phyloP scores from a whole-genome alignment of 768 basidiomycete species.

The Pleurotus tuber-regium region DNA sequence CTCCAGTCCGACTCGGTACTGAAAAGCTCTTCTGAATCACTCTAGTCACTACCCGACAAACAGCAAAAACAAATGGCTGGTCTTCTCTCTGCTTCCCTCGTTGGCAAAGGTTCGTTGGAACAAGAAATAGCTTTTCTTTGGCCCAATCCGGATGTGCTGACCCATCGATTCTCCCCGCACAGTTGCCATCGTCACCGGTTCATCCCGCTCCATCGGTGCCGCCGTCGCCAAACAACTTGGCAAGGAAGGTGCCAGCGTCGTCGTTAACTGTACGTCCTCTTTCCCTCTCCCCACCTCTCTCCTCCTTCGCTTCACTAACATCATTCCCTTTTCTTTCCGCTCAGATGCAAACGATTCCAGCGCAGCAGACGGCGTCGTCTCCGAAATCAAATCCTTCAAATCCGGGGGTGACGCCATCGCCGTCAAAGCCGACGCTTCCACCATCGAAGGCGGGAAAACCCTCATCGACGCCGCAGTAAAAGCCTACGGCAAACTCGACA shows the following conservation, averaged over 20 bases:
- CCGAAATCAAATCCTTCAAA: constrained; percentile 39
- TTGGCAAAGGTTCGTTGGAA: constrained; percentile 5
- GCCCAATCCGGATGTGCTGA: neutral
- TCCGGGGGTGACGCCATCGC: constrained; percentile 43
- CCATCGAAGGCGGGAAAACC: constrained; percentile 40
- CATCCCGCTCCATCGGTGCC: constrained; percentile 61
- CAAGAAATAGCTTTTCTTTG: no score
- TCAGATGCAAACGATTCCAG: constrained; percentile 36
- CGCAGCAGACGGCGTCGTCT: constrained; percentile 45
- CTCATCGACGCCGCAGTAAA: constrained; percentile 48
- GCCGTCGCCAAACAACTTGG: constrained; percentile 52
- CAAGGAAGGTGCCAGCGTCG: constrained; percentile 54
- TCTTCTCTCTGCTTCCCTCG: constrained; percentile 6
- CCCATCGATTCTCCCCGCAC: neutral
- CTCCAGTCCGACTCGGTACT: neutral
- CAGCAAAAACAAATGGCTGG: neutral
- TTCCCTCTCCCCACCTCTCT: no score
- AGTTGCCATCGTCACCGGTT: constrained; percentile 38
- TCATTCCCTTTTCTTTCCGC: neutral
- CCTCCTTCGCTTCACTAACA: neutral
- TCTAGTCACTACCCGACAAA: neutral
- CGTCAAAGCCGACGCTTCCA: constrained; percentile 51
- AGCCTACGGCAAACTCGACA: constrained; percentile 52
- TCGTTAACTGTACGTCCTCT: constrained; percentile 39
- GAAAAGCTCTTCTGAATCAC: neutral